Conservation (phyloP, 75 land plant species). For the Pseudotsuga menziesii region DNA sequence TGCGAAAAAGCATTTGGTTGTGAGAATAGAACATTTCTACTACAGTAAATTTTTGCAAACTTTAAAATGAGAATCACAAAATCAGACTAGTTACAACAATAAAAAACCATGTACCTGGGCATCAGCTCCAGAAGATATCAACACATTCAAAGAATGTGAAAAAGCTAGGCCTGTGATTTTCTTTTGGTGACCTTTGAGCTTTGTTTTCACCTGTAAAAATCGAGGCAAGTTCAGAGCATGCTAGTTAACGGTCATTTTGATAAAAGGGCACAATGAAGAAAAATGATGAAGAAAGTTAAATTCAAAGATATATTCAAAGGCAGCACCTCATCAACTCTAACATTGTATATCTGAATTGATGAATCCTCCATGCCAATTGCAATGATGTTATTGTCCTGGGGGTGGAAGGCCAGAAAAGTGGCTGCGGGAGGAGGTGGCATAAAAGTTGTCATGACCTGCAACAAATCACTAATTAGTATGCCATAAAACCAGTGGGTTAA, state of each 20-base stretch:
- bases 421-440: constrained; percentile 71
- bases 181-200: constrained; percentile 57
- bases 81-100: not conserved
- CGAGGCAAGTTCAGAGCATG: not conserved
- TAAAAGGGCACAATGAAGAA: not conserved
- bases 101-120: constrained; percentile 38
- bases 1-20: constrained; percentile 32
- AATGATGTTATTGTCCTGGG: constrained; percentile 58
- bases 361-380: constrained; percentile 72
- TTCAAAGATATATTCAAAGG: not conserved
- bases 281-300: not conserved
- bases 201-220: constrained; percentile 25
- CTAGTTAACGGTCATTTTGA: too few species aligned
- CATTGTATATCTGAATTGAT: constrained; percentile 52
- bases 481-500: not conserved
- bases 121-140: constrained; percentile 70
- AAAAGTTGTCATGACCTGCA: constrained; percentile 33
- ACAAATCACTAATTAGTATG: not conserved
- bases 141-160: constrained; percentile 47
- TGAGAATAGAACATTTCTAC: constrained; percentile 15
- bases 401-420: constrained; percentile 57
- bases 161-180: constrained; percentile 71
- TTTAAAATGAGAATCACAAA: constrained; percentile 7
- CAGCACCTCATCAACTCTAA: constrained; percentile 41
- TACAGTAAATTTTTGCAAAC: constrained; percentile 27